Percentiles rank a stretch among this genome's conserved stretches.
phyloP scores from a whole-genome alignment of 805 yeast genomes.

The Groenewaldozyma tartarivorans region DNA sequence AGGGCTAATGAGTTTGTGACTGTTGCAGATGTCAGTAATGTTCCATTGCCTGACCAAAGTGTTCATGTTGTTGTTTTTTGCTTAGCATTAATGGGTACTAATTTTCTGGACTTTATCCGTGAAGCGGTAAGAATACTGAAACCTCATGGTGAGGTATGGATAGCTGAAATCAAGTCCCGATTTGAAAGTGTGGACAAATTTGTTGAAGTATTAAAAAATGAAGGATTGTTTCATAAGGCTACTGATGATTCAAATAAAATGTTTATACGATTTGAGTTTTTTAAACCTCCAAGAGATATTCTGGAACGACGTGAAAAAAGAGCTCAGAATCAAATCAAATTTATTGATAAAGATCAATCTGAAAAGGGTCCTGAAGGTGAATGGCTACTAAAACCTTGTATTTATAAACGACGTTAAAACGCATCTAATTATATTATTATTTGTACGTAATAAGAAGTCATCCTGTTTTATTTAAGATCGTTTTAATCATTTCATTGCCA shows the following conservation, averaged over 20 bases:
- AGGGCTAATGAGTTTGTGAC: slow-evolving; percentile 84
- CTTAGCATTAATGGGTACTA: slow-evolving; percentile 94
- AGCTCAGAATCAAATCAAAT: slow-evolving; percentile 26
- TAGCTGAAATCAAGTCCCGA: slow-evolving; percentile 92
- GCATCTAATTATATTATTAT: not conserved
- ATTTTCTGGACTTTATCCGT: slow-evolving; percentile 79
- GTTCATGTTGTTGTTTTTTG: slow-evolving; percentile 89
- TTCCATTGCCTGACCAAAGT: slow-evolving; percentile 71
- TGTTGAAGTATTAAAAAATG: slow-evolving; percentile 60
- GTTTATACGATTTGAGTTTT: slow-evolving; percentile 92
- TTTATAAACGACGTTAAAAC: slow-evolving; percentile 71
- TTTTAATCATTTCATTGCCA: slow-evolving; percentile 91
- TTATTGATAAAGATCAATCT: slow-evolving; percentile 59
- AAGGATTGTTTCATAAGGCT: slow-evolving; percentile 79
- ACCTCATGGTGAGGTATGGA: slow-evolving; percentile 94
- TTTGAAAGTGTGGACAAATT: slow-evolving; percentile 54
- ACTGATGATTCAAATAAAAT: slow-evolving; percentile 84
- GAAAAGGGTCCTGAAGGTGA: slow-evolving; percentile 69
- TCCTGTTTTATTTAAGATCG: slow-evolving; percentile 40
- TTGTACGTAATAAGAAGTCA: too few relatives aligned
- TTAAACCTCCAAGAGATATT: slow-evolving; percentile 69
- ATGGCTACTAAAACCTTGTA: slow-evolving; percentile 92
- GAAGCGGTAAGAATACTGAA: slow-evolving; percentile 84
- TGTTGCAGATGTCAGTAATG: slow-evolving; percentile 91
- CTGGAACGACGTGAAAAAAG: slow-evolving; percentile 45